Base-by-base conservation (phyloP, 1,284 basidiomycete species). In the Serendipita sp. region DNA sequence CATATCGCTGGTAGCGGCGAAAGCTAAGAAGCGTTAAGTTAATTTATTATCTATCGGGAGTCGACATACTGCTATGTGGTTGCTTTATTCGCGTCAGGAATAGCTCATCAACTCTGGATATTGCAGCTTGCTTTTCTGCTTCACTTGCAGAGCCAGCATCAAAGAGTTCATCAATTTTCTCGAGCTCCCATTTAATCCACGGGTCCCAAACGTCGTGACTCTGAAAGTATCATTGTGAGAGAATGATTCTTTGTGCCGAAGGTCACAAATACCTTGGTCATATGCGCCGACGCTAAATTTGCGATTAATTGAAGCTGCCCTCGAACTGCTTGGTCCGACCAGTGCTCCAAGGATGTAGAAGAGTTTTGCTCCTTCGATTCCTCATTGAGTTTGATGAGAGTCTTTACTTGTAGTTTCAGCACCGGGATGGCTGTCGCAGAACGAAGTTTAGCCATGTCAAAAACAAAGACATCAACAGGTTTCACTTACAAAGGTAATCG, bases 401-500 rank as follows among this genome's bases (percentile, higher is more conserved):
- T 85, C 55, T 85, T 75, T 47, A 87, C 67, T 71, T 93, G 88
- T 64, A 78, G 82, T 69, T 80, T 77, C 44, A 93, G 77, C 45
- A 92, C 74, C 0, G 83, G 77, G 42, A 89, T 83, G 42, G 88
- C 90, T 93, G 13, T 64, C 38, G 13, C 5, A 13, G 13, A 41
- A 41, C 38, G 13, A 41, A 41, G 13, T 13, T 41, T 5, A 41
- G 38, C 38, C 38, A 41, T 41, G 5, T 41, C 38, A 41, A 41
- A 41, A 13, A 5, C 6, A 13, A 6, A 41, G 38, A 41, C 13
- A 41, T 41, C 13, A 6, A 41, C 38, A 41, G 38, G 6, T 13
- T 13, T 45, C 49, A 72, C 88, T 73, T 71, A 93, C 91, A 92
- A 34, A 91, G 70, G 70, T 93, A 93, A 69, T 93, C 91, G 15